Evolutionary conservation across 1,284 basidiomycete species (phyloP), one percentile per base, ranked within the genome.

Genomic region (Crepidotus sp.): DNA sequence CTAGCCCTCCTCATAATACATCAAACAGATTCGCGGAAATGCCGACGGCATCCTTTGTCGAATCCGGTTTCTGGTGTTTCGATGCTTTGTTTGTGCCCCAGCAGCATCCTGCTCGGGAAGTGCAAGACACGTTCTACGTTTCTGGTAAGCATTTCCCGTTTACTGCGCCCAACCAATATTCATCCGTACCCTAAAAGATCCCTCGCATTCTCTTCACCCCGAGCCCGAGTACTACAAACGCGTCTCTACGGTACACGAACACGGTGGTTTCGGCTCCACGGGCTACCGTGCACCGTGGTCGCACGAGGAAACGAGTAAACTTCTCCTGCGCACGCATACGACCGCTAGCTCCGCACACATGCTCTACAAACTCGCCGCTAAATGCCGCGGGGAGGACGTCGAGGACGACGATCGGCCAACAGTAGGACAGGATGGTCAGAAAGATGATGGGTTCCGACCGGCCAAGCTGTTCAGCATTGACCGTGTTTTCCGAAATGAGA

Each of bases 31-130:
- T 98, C 68, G 84, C 92, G 46, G 96, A 99, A 67, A 99, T 99
- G 96, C 93, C 95, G 5, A 98, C 96, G n/a, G 83, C 86, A 50
- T 83, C 86, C 48, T 99, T 94, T 62, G 93, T 99, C 48, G 96
- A 99, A 66, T 96, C 92, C 19, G 87, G 87, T 26, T 99, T 98
- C 77, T 99, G 96, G 96, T 97, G 95, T 63, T 98, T 99, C 65
- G 96, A 99, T 63, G 83, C 94, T 7, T 76, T 99, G 54, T 99
- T 96, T 62, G 96, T 99, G 0, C 96, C 96, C 1, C 96, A 99
- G 61, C 95, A 98, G 67, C 96, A 99, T 68, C 95, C 96, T 14
- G 96, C 96, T 19, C 82, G 96, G 61, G 96, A 99, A 57, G 65
- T 98, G 40, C 96, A 99, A 66, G 96, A 99, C 61, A 99, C 96